Evolutionary conservation across 352 stramenopile species (phyloP).

Genomic region (Pythium dissotocum): DNA sequence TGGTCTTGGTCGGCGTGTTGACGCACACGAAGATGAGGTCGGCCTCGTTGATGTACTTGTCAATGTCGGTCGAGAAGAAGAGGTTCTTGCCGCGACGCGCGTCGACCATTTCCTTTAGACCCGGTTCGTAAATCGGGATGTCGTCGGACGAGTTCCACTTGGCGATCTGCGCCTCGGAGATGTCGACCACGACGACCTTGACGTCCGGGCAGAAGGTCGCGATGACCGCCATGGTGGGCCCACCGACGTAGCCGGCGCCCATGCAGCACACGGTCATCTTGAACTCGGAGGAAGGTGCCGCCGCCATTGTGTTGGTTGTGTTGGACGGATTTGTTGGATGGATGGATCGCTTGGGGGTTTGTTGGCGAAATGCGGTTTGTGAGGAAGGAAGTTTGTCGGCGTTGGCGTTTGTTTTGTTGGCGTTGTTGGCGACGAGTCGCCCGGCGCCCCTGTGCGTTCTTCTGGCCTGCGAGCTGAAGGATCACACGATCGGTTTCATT

Average conservation of each 20-base stretch:
- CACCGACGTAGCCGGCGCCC: constrained; percentile 98
- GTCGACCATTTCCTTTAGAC: constrained; percentile 96
- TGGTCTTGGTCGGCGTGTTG: constrained; percentile 99
- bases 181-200: constrained; percentile 97
- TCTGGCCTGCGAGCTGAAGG: neutral
- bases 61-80: constrained; percentile 99
- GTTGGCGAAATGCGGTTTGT: constrained; percentile 8
- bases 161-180: constrained; percentile 95
- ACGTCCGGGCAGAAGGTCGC: constrained; percentile 96
- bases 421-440: neutral
- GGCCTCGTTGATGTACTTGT: constrained; percentile 95
- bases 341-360: neutral
- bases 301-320: constrained; percentile 10
- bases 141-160: constrained; percentile 95
- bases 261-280: constrained; percentile 96
- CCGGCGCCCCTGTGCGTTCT: neutral
- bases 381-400: neutral
- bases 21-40: constrained; percentile 99
- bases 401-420: neutral
- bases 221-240: constrained; percentile 99
- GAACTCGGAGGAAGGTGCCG: constrained; percentile 32
- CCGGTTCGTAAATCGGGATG: constrained; percentile 99
- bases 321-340: neutral
- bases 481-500: constrained; percentile 5
- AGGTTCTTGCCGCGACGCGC: constrained; percentile 94